These are phyloP conservation scores for Eimeria necatrix DNA, from an alignment of 169 alveolate genomes.

Conservation along the genomic window DNA sequence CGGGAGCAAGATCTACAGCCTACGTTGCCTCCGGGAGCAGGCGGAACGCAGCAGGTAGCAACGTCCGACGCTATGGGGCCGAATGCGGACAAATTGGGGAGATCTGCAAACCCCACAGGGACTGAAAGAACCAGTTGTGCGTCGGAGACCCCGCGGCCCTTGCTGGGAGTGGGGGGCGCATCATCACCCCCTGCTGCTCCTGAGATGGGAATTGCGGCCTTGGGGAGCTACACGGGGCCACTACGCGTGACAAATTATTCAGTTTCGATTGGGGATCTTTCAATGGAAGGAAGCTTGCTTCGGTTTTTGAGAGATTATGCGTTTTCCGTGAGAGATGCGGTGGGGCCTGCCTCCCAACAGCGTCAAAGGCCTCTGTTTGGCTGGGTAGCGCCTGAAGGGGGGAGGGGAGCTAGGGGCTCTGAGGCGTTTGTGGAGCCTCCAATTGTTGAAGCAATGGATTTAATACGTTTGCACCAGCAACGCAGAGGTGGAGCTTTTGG, in stretches of 20 bases:
- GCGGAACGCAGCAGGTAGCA: not conserved
- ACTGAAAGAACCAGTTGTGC: not conserved
- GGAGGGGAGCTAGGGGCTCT: not conserved
- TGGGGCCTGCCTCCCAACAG: conserved; percentile 46
- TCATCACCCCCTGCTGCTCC: conserved; percentile 14
- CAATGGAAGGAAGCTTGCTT: conserved; percentile 70
- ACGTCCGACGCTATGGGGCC: not conserved
- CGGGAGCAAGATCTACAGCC: conserved; percentile 20
- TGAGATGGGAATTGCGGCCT: not conserved
- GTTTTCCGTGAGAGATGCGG: conserved; percentile 7
- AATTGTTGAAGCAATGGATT: conserved; percentile 4
- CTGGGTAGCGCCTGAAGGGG: conserved; percentile 32
- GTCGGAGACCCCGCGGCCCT: not conserved
- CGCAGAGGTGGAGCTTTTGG: conserved; percentile 60
- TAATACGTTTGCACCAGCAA: conserved; percentile 32
- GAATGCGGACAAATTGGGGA: not conserved
- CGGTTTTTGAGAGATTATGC: conserved; percentile 38
- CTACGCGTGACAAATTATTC: conserved; percentile 67
- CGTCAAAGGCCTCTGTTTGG: conserved; percentile 33
- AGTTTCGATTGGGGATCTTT: conserved; percentile 67
- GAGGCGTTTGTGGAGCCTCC: not conserved
- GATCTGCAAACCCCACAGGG: not conserved
- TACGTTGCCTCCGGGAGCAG: not conserved
- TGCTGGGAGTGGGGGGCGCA: not conserved
- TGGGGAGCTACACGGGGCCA: not conserved